A percentile compares a stretch with the other conserved stretches of the same genome.
phyloP scores from a whole-genome alignment of 495 filamentous ascomycete genomes.

The Trichoderma parareesei region DNA sequence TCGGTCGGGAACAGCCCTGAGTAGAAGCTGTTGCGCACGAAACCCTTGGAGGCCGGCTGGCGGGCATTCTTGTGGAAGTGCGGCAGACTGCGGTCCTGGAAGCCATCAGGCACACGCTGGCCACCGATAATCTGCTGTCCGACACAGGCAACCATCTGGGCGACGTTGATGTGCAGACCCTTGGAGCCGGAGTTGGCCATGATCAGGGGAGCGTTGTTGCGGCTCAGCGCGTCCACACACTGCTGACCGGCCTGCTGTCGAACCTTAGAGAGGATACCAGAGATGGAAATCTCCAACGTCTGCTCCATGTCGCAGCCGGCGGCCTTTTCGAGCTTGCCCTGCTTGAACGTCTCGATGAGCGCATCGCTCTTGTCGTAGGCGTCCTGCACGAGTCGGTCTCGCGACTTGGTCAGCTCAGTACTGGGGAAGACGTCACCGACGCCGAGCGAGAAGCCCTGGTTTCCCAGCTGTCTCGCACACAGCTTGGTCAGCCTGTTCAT shows the following conservation, averaged over 20 bases:
- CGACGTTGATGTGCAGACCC: slow-evolving; percentile 93
- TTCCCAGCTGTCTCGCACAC: slow-evolving; percentile 78
- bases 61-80: slow-evolving; percentile 92
- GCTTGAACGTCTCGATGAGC: slow-evolving; percentile 74
- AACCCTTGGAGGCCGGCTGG: slow-evolving; percentile 88
- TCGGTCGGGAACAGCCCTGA: slow-evolving; percentile 82
- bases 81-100: slow-evolving; percentile 88
- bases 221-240: slow-evolving; percentile 83
- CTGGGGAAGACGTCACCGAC: slow-evolving; percentile 89
- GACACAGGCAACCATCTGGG: slow-evolving; percentile 96
- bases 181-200: slow-evolving; percentile 98
- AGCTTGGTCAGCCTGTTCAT: slow-evolving; percentile 94
- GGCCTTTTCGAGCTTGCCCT: slow-evolving; percentile 69
- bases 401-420: slow-evolving; percentile 53
- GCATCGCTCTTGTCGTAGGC: slow-evolving; percentile 77
- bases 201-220: slow-evolving; percentile 85
- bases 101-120: slow-evolving; percentile 88
- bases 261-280: slow-evolving; percentile 84
- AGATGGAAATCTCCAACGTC: slow-evolving; percentile 84
- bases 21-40: slow-evolving; percentile 96
- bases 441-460: slow-evolving; percentile 92
- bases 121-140: slow-evolving; percentile 96
- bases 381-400: slow-evolving; percentile 63
- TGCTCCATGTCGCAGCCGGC: slow-evolving; percentile 84
- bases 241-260: slow-evolving; percentile 83